Evolutionary conservation across 2,329 filamentous ascomycete genomes (phyloP), one percentile per base, ranked within the genome.

Genomic region (Aspergillus ochraceus): DNA sequence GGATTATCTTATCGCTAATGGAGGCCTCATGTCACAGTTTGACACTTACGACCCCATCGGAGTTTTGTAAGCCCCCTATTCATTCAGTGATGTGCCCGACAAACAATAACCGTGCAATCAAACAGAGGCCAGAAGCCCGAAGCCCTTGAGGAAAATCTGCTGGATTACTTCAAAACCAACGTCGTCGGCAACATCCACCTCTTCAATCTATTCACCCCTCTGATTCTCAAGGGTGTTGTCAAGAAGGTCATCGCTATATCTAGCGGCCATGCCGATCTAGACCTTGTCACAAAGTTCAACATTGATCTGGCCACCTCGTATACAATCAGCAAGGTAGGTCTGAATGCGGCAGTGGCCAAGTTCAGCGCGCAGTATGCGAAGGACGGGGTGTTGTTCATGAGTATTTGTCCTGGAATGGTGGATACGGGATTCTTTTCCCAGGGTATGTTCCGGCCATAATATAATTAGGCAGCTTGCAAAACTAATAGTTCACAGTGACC

Each of bases 231-330:
- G 50, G 80, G 85, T 4, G 66, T 70, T 1, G 66, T 61, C 12
- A 87, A 87, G 69, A 87, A 87, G 66, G 74, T 86, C n/a, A 77
- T 84, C 26, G 65, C 77, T 22, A 77, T 88, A 5, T 78, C 80
- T 6, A 80, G 69, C 0, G 84, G 83, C 22, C 58, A 79, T 47
- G 81, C 79, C 0, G 84, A 87, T 59, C 19, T 75, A 0, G 79
- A 83, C 2, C 55, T 83, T 1, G 76, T 74, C 57, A 74, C 71
- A 12, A 57, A 79, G 0, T 68, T 65, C 19, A 73, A 75, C 0
- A 63, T 85, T 49, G 68, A 74, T 0, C 54, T 70, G 1, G 61
- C 64, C 0, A 61, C 73, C 0, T 67, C 78, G 0, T 88, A 87
- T 62, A 62, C 80, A 1, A 75, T 77, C 22, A 80, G 75, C 68